A percentile compares a stretch with the other conserved stretches of the same genome.
These are phyloP conservation scores for Juglanconis sp. DNA, from an alignment of 2,329 filamentous ascomycete species.

Conservation along the genomic window DNA sequence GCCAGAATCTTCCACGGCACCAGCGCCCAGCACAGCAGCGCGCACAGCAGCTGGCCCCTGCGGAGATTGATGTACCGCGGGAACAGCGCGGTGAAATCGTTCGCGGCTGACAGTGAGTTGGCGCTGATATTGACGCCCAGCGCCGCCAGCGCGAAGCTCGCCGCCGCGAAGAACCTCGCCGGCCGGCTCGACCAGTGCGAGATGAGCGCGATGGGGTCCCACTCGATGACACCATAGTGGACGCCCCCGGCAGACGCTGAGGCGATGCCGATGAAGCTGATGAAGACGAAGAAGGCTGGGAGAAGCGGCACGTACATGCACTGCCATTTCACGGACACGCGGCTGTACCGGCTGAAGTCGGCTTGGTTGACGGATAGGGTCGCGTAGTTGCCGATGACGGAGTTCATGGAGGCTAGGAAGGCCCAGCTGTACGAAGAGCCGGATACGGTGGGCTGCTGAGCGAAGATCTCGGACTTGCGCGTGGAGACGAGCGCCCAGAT, in stretches of 20 bases:
- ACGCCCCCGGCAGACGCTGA: conserved; percentile 38
- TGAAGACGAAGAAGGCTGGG: conserved; percentile 40
- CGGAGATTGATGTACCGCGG: conserved; percentile 52
- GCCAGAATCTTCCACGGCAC: conserved; percentile 21
- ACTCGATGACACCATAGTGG: conserved; percentile 39
- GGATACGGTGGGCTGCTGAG: conserved; percentile 17
- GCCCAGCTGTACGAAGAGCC: conserved; percentile 21
- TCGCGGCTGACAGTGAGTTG: conserved; percentile 51
- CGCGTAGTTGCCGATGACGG: conserved; percentile 20
- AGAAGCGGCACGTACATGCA: conserved; percentile 23
- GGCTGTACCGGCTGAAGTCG: conserved; percentile 16
- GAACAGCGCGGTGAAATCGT: conserved; percentile 47
- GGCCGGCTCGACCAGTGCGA: conserved; percentile 25
- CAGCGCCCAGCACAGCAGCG: conserved; percentile 39
- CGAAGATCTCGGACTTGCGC: conserved; percentile 20
- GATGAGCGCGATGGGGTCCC: conserved; percentile 42
- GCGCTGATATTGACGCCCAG: conserved; percentile 52
- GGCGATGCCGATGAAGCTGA: conserved; percentile 40
- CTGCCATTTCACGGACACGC: conserved; percentile 9
- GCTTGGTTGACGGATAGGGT: conserved; percentile 18
- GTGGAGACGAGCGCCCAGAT: conserved; percentile 22
- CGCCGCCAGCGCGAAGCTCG: conserved; percentile 34
- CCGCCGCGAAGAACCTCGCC: conserved; percentile 10
- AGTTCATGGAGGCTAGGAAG: conserved; percentile 23
- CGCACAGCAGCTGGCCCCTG: conserved; percentile 41